Conservation (phyloP, 768 basidiomycete genomes). For the Rhodotorula paludigena region DNA sequence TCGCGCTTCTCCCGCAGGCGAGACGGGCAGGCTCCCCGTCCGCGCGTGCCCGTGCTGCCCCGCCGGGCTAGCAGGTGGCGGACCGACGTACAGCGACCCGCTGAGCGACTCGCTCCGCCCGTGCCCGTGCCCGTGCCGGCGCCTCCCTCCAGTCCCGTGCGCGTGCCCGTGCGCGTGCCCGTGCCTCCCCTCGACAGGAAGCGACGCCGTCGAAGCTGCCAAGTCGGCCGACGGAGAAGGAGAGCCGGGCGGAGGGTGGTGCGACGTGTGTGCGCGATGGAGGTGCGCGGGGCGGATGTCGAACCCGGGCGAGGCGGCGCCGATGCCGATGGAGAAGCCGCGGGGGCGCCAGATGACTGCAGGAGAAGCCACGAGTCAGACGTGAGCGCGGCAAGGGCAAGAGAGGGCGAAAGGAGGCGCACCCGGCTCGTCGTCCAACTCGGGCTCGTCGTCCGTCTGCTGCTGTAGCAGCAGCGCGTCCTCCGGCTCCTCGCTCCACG, state of each 20-base stretch:
- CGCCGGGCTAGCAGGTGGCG: too few species aligned
- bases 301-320: slow-evolving; percentile 42
- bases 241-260: neutral
- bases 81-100: slow-evolving; percentile 28
- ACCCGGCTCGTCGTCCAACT: slow-evolving; percentile 7
- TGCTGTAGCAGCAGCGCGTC: slow-evolving; percentile 3
- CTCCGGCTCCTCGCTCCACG: neutral
- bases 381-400: neutral
- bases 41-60: too few species aligned
- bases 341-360: slow-evolving; percentile 34
- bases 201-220: neutral
- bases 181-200: neutral
- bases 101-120: neutral
- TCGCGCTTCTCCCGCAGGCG: neutral
- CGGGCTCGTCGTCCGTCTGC: slow-evolving; percentile 1
- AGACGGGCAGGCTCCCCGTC: neutral
- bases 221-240: neutral
- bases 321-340: slow-evolving; percentile 40
- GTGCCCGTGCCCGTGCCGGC: neutral
- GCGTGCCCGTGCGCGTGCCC: neutral
- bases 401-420: neutral
- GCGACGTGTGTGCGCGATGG: neutral
- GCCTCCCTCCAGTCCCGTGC: too few species aligned
- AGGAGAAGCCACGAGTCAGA: neutral
- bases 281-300: slow-evolving; percentile 34